Conservation (phyloP, 805 yeast genomes). For the Metschnikowia drakensbergensis region DNA sequence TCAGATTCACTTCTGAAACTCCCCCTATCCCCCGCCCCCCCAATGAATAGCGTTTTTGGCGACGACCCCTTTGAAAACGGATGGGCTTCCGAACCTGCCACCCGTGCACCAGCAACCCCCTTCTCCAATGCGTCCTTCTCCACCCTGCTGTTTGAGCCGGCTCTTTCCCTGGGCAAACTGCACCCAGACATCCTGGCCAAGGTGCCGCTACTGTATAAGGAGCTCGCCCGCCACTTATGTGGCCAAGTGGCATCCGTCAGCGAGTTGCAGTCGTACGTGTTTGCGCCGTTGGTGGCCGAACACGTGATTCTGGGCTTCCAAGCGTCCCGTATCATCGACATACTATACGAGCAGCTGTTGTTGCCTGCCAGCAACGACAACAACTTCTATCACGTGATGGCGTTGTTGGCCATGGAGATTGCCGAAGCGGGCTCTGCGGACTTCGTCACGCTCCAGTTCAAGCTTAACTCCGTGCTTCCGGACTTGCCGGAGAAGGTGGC, state of each 20-base stretch:
- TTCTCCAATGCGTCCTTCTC: slow-evolving; percentile 7
- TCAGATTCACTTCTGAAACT: not conserved
- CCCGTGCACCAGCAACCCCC: slow-evolving; percentile 4
- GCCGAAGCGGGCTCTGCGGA: slow-evolving; percentile 41
- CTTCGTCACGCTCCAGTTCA: slow-evolving; percentile 40
- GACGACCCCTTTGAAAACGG: slow-evolving; percentile 41
- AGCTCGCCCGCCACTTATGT: slow-evolving; percentile 17
- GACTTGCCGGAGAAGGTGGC: slow-evolving; percentile 23
- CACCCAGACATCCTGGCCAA: slow-evolving; percentile 9
- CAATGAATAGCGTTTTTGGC: slow-evolving; percentile 17
- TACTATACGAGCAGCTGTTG: slow-evolving; percentile 34
- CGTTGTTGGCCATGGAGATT: slow-evolving; percentile 41
- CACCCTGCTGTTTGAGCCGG: slow-evolving; percentile 1
- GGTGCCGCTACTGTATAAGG: slow-evolving; percentile 30
- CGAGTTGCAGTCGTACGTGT: slow-evolving; percentile 28
- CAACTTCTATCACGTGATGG: slow-evolving; percentile 35
- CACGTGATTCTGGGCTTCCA: slow-evolving; percentile 29
- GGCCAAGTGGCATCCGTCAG: slow-evolving; percentile 20
- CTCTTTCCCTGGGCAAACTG: slow-evolving; percentile 4
- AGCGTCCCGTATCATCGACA: slow-evolving; percentile 30
- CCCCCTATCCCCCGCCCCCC: not conserved
- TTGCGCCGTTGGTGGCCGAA: slow-evolving; percentile 26
- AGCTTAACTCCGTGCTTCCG: slow-evolving; percentile 31
- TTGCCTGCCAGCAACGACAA: slow-evolving; percentile 27
- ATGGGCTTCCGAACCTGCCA: slow-evolving; percentile 25